phyloP scores from a whole-genome alignment of 768 basidiomycete species.

The Fomitopsis serialis region DNA sequence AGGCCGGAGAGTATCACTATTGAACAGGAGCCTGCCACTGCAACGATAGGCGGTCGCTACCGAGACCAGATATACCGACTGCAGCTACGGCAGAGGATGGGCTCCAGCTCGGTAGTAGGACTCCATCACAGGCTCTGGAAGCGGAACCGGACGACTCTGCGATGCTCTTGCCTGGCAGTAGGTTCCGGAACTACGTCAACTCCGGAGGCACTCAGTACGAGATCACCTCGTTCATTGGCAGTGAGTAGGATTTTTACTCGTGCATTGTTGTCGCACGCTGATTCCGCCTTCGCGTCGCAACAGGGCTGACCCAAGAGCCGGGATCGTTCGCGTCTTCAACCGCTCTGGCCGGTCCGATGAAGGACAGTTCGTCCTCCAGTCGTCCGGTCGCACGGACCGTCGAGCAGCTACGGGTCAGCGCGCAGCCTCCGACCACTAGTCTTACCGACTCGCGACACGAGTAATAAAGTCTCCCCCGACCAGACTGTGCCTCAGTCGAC shows the following conservation, averaged over 20 bases:
- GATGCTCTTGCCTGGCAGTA: not conserved
- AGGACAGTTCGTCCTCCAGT: not conserved
- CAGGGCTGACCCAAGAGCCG: slow-evolving; percentile 29
- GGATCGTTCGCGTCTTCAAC: slow-evolving; percentile 8
- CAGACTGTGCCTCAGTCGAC: not conserved
- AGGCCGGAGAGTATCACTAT: not conserved
- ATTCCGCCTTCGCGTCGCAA: not conserved
- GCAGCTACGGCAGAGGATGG: slow-evolving; percentile 13
- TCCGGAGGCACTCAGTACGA: slow-evolving; percentile 59
- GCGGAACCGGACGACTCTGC: not conserved
- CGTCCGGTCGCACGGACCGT: not conserved
- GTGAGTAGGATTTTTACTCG: slow-evolving; percentile 23
- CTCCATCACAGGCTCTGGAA: not conserved
- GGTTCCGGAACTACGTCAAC: slow-evolving; percentile 24
- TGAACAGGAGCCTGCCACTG: slow-evolving; percentile 23
- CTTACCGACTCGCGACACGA: not conserved
- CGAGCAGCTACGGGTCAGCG: not conserved
- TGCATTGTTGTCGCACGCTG: not conserved
- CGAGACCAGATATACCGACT: not conserved
- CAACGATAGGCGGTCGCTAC: slow-evolving; percentile 17
- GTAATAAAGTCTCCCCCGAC: too few relatives aligned
- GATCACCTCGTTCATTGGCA: slow-evolving; percentile 68
- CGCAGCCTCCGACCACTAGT: not conserved
- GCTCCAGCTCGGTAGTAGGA: not conserved
- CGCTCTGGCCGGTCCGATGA: not conserved